Evolutionary conservation across 1,284 basidiomycete species (phyloP).

Genomic region (Moesziomyces aphidis): DNA sequence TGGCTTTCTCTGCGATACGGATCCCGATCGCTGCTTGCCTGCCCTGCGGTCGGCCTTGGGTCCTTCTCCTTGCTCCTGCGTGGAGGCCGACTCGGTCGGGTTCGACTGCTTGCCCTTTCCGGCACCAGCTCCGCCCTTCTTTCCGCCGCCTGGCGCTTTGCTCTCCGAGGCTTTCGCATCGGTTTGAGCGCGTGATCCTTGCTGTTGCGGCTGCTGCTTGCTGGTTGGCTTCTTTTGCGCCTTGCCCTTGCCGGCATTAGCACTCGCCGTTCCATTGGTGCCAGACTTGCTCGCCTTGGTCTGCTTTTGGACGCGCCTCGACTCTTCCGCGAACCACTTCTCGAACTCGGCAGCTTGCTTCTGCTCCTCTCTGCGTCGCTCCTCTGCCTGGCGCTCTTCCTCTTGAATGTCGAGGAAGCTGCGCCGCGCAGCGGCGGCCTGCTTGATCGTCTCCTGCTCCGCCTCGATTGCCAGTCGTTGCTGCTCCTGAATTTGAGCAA

Average conservation of each 20-base stretch:
- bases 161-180: slow-evolving; percentile 5
- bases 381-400: slow-evolving; percentile 54
- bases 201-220: slow-evolving; percentile 13
- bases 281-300: slow-evolving; percentile 16
- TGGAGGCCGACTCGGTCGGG: neutral
- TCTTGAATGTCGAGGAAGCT: slow-evolving; percentile 63
- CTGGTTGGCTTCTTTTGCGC: slow-evolving; percentile 23
- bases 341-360: slow-evolving; percentile 63
- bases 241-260: slow-evolving; percentile 20
- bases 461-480: slow-evolving; percentile 44
- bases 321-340: slow-evolving; percentile 66
- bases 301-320: slow-evolving; percentile 53
- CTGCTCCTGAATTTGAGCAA: slow-evolving; percentile 63
- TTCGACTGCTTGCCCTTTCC: slow-evolving; percentile 12
- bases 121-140: slow-evolving; percentile 13
- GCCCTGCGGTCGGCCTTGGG: slow-evolving; percentile 1
- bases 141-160: slow-evolving; percentile 19
- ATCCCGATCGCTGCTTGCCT: slow-evolving; percentile 6
- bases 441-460: slow-evolving; percentile 38
- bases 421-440: slow-evolving; percentile 29
- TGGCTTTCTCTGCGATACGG: neutral
- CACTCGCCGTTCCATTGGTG: neutral
- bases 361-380: slow-evolving; percentile 52
- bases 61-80: neutral
- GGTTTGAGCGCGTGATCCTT: neutral